These are phyloP conservation scores for Massarina eburnea DNA, from an alignment of 2,329 filamentous ascomycete species.

Conservation along the genomic window DNA sequence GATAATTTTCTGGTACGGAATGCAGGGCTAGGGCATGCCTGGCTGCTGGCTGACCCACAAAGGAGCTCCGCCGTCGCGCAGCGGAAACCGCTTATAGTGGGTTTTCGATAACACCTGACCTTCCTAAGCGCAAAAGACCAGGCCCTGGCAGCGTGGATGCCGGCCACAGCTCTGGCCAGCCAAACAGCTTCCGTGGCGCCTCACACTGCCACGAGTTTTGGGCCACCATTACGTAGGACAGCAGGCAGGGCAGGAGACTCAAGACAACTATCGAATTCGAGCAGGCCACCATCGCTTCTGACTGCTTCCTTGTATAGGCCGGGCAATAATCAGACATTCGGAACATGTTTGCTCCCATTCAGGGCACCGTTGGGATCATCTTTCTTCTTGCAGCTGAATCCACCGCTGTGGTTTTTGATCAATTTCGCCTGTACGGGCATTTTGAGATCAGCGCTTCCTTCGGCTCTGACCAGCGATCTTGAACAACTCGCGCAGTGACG, in stretches of 20 bases:
- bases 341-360: background rate
- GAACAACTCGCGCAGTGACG: background rate
- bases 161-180: constrained; percentile 15
- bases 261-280: constrained; percentile 6
- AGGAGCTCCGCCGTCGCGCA: constrained; percentile 18
- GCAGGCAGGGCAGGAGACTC: constrained; percentile 18
- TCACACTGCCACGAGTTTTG: constrained; percentile 16
- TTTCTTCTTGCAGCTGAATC: background rate
- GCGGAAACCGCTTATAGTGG: constrained; percentile 19
- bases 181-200: constrained; percentile 22
- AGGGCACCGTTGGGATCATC: background rate
- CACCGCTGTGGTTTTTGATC: background rate
- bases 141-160: constrained; percentile 23
- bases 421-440: background rate
- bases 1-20: too few relatives aligned
- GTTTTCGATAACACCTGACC: constrained; percentile 34
- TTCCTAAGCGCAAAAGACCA: constrained; percentile 15
- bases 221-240: constrained; percentile 27
- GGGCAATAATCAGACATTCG: background rate
- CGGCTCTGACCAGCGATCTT: constrained; percentile 4
- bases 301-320: background rate
- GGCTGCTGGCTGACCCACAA: too few relatives aligned
- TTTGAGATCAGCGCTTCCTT: constrained; percentile 5
- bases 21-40: too few relatives aligned
- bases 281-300: background rate